Conservation (phyloP, 1,284 basidiomycete species). For the Agaricales sp. region DNA sequence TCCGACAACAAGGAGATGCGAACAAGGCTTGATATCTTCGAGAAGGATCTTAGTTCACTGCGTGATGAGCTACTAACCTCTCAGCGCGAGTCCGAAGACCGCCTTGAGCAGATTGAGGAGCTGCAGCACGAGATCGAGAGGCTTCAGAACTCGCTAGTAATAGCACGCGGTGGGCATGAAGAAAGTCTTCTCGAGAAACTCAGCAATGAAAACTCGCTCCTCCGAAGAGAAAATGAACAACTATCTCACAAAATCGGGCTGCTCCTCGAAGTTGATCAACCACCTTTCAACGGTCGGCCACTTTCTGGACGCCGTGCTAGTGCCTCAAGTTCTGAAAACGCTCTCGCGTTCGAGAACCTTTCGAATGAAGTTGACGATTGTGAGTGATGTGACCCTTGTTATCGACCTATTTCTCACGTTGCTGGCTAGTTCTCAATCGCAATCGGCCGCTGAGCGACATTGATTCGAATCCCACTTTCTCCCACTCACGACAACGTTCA, state of each 20-base stretch:
- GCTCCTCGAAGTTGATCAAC: conserved; percentile 76
- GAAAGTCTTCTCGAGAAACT: conserved; percentile 68
- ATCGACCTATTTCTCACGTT: conserved; percentile 30
- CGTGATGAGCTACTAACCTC: conserved; percentile 65
- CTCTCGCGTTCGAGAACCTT: conserved; percentile 59
- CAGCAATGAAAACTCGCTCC: conserved; percentile 63
- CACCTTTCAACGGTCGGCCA: conserved; percentile 54
- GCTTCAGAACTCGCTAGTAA: conserved; percentile 62
- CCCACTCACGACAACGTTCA: conserved; percentile 1
- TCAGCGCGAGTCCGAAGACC: conserved; percentile 71
- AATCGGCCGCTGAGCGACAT: conserved; percentile 63
- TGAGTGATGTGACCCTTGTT: conserved; percentile 59
- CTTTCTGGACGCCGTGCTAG: conserved; percentile 60
- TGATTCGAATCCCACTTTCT: conserved; percentile 39
- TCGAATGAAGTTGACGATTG: conserved; percentile 75
- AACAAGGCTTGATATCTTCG: conserved; percentile 61
- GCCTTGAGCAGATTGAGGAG: conserved; percentile 64
- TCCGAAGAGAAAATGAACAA: conserved; percentile 77
- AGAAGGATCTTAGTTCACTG: conserved; percentile 63
- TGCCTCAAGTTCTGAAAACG: conserved; percentile 75
- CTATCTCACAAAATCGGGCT: conserved; percentile 80
- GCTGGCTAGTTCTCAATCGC: conserved; percentile 27
- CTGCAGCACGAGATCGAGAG: conserved; percentile 75
- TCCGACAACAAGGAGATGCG: conserved; percentile 71
- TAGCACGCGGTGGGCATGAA: conserved; percentile 65